Evolutionary conservation across 345 rosid species (phyloP).

Genomic region (Pistacia vera): DNA sequence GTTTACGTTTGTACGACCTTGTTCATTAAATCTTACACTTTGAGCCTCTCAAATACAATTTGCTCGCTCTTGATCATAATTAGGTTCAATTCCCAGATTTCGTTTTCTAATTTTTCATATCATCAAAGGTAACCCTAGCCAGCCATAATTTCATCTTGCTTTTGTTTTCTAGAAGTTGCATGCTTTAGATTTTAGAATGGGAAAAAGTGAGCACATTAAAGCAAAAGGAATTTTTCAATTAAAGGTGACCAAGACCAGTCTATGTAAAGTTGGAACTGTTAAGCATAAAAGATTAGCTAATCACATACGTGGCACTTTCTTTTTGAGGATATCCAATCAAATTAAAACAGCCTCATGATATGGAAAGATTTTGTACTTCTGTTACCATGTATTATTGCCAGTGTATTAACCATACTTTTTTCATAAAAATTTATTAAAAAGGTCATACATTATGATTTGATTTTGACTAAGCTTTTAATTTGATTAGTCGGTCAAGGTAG

Average conservation of each 20-base stretch:
- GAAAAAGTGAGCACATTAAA: not conserved
- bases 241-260: not conserved
- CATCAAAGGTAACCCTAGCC: slow-evolving; percentile 2
- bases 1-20: too few species aligned
- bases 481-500: too few species aligned
- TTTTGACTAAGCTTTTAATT: too few species aligned
- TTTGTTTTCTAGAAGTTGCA: not conserved
- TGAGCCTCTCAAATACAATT: too few species aligned
- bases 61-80: too few species aligned
- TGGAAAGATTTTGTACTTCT: not conserved
- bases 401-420: not conserved
- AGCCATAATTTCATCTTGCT: not conserved
- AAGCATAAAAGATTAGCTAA: not conserved
- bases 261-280: not conserved
- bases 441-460: not conserved
- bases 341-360: too few species aligned
- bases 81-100: not conserved
- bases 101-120: not conserved
- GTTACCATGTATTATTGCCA: not conserved
- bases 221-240: not conserved
- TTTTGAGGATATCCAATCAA: not conserved
- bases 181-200: not conserved
- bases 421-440: too few species aligned
- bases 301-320: not conserved
- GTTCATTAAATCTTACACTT: too few species aligned